These are phyloP conservation scores for Yamadazyma atlantica DNA, from an alignment of 1,139 yeast species.

Conservation along the genomic window DNA sequence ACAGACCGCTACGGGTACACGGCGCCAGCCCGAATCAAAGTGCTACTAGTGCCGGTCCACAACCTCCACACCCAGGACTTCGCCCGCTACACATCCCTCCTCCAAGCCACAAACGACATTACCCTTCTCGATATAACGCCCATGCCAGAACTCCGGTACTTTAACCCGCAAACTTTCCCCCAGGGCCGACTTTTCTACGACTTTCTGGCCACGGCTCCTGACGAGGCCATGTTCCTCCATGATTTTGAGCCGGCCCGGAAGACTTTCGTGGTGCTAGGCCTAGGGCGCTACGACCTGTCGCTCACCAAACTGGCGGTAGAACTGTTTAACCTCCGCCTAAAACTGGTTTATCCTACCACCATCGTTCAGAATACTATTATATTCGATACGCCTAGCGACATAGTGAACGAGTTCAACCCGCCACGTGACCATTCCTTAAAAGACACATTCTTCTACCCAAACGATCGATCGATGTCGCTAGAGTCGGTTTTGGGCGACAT, in stretches of 20 bases:
- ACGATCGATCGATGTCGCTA: constrained; percentile 36
- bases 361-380: constrained; percentile 63
- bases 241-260: constrained; percentile 91
- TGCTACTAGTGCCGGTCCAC: constrained; percentile 72
- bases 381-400: constrained; percentile 50
- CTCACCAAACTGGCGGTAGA: constrained; percentile 5
- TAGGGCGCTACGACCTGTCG: constrained; percentile 44
- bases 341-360: constrained; percentile 50
- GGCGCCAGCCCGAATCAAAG: constrained; percentile 64
- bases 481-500: constrained; percentile 77
- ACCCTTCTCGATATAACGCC: constrained; percentile 76
- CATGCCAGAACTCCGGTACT: constrained; percentile 51
- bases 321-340: constrained; percentile 14
- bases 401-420: constrained; percentile 15
- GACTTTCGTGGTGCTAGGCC: constrained; percentile 65
- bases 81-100: constrained; percentile 39
- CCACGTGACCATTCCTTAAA: constrained; percentile 22
- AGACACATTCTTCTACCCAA: constrained; percentile 24
- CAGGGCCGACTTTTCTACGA: constrained; percentile 68
- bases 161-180: constrained; percentile 86
- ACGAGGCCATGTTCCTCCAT: constrained; percentile 65
- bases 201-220: constrained; percentile 48
- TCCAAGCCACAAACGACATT: constrained; percentile 59
- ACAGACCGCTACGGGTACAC: constrained; percentile 26
- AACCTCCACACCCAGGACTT: constrained; percentile 51